phyloP scores from a whole-genome alignment of 805 yeast species.

The Ogataea zsoltii region DNA sequence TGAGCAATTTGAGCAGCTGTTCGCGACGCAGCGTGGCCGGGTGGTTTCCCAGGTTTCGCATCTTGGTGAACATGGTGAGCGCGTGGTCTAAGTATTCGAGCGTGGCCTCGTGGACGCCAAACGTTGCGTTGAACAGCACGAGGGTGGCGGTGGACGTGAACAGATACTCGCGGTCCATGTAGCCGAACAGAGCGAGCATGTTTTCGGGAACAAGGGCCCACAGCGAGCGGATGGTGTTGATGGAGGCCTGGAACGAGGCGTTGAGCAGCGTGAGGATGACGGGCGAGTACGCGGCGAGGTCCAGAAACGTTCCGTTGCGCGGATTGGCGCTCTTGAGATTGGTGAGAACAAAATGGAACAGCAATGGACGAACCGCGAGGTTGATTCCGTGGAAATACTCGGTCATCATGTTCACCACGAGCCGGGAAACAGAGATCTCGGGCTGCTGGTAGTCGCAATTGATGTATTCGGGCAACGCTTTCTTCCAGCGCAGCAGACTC shows the following conservation, averaged over 20 bases:
- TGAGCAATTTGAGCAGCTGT: conserved; percentile 63
- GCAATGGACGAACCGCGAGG: conserved; percentile 71
- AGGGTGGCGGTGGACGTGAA: conserved; percentile 77
- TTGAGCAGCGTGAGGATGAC: conserved; percentile 68
- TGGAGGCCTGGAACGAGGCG: conserved; percentile 79
- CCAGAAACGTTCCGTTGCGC: conserved; percentile 47
- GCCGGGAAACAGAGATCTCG: conserved; percentile 58
- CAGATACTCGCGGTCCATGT: conserved; percentile 82
- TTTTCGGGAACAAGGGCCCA: conserved; percentile 77
- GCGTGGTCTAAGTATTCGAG: conserved; percentile 73
- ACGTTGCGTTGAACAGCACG: conserved; percentile 72
- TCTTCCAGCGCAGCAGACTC: conserved; percentile 67
- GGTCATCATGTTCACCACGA: conserved; percentile 73
- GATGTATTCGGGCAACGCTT: conserved; percentile 60
- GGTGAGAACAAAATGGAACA: conserved; percentile 73
- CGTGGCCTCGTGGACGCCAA: conserved; percentile 80
- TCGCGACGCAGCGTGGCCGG: conserved; percentile 78
- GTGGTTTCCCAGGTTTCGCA: conserved; percentile 76
- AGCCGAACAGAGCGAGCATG: conserved; percentile 83
- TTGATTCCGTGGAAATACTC: conserved; percentile 84
- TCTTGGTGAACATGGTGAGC: conserved; percentile 63
- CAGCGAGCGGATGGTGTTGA: conserved; percentile 68
- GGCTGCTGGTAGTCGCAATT: conserved; percentile 60
- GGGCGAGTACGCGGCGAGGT: conserved; percentile 65
- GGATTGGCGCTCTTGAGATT: conserved; percentile 47